Evolutionary conservation across 257 asterid genomes (phyloP).

Genomic region (Solanum ossicruentum): DNA sequence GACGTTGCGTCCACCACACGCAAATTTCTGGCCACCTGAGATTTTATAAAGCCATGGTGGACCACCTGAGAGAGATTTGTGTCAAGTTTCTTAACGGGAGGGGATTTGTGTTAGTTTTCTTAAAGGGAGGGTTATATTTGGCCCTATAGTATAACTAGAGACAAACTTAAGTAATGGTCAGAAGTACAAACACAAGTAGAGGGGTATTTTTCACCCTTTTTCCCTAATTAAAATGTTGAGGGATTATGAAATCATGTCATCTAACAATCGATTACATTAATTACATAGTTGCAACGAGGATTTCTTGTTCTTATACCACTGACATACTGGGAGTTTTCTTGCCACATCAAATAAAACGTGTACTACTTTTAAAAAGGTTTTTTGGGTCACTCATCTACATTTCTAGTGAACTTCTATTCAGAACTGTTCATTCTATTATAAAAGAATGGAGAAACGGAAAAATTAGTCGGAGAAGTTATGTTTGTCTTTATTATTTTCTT

Average conservation of each 20-base stretch:
- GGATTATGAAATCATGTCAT: neutral
- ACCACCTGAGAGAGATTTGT: no score
- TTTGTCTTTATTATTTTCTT: neutral
- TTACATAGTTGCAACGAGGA: neutral
- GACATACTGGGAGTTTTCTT: neutral
- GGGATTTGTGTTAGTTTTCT: no score
- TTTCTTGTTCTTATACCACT: neutral
- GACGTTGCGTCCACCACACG: no score
- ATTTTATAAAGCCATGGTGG: no score
- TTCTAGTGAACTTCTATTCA: neutral
- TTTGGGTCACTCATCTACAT: neutral
- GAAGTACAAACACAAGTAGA: no score
- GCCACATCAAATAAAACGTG: neutral
- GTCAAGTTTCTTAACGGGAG: no score
- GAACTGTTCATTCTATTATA: neutral
- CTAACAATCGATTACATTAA: neutral
- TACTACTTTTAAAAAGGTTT: neutral
- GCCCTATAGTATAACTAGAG: no score
- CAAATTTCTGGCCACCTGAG: no score
- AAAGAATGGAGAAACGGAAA: neutral
- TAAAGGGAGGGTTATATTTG: no score
- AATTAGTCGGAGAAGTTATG: neutral
- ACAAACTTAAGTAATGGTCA: no score
- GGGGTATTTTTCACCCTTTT: no score
- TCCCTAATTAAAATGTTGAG: neutral